Evolutionary conservation across 2,329 filamentous ascomycete genomes (phyloP).

Genomic region (Apiospora arundinis): DNA sequence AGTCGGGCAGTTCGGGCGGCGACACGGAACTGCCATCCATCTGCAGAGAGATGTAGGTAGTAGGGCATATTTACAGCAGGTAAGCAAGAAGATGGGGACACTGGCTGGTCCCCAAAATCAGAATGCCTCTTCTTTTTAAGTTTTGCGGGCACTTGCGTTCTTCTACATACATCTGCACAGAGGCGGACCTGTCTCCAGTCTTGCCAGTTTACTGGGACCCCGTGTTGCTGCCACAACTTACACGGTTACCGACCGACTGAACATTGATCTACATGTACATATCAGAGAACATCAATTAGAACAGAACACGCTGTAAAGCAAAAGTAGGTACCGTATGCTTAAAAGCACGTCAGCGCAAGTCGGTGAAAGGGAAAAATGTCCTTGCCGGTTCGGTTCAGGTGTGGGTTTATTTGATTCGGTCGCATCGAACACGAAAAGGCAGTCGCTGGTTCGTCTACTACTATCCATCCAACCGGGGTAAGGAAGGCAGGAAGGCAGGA

Average conservation of each 20-base stretch:
- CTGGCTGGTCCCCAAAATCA: neutral
- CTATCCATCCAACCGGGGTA: neutral
- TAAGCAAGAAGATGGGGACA: neutral
- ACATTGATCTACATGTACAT: too few relatives aligned
- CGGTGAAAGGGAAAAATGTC: neutral
- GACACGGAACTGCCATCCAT: slow-evolving; percentile 1
- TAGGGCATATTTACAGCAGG: neutral
- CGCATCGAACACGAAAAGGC: neutral
- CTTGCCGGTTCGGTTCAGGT: neutral
- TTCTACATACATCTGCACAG: neutral
- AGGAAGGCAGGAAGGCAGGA: neutral
- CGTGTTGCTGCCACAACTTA: neutral
- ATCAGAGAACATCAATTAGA: too few relatives aligned
- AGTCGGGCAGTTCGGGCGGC: slow-evolving; percentile 9
- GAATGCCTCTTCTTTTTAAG: neutral
- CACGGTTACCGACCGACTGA: neutral
- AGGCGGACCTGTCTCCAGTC: slow-evolving; percentile 4
- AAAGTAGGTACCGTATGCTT: neutral
- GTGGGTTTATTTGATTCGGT: slow-evolving; percentile 10
- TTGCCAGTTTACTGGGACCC: slow-evolving; percentile 8
- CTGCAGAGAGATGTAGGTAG: neutral
- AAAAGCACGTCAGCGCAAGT: neutral
- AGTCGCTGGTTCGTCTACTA: neutral
- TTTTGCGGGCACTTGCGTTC: slow-evolving; percentile 9
- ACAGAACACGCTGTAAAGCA: neutral